phyloP scores from a whole-genome alignment of 805 yeast species.

The Saccharomycopsis capsularis region DNA sequence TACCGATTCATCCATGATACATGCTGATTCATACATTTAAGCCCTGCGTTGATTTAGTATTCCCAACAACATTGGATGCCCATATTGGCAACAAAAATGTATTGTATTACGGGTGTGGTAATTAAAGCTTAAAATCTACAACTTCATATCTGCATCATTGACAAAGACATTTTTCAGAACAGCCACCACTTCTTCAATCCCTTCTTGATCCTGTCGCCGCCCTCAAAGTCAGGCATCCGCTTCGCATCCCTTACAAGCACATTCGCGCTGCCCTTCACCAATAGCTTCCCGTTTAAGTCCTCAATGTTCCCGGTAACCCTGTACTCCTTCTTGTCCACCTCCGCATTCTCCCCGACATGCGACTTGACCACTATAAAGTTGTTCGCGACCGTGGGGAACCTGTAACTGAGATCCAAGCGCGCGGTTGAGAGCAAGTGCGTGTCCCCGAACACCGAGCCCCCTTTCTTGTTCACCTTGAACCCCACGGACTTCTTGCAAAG shows the following conservation, averaged over 20 bases:
- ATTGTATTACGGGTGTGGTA: too few relatives aligned
- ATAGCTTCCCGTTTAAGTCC: slow-evolving; percentile 42
- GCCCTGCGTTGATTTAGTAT: too few relatives aligned
- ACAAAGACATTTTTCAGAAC: too few relatives aligned
- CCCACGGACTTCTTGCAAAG: slow-evolving; percentile 50
- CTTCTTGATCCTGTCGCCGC: not conserved
- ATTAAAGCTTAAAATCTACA: too few relatives aligned
- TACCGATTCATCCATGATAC: too few relatives aligned
- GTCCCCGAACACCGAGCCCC: slow-evolving; percentile 33
- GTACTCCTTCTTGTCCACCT: slow-evolving; percentile 30
- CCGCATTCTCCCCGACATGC: slow-evolving; percentile 27
- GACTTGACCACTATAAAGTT: slow-evolving; percentile 66
- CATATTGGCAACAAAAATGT: too few relatives aligned
- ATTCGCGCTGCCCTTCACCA: slow-evolving; percentile 49
- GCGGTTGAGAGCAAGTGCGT: slow-evolving; percentile 16
- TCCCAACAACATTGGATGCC: too few relatives aligned
- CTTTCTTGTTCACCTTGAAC: slow-evolving; percentile 29
- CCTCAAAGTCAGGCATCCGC: not conserved
- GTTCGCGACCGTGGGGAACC: slow-evolving; percentile 69
- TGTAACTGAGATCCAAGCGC: slow-evolving; percentile 45
- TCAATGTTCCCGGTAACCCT: slow-evolving; percentile 47
- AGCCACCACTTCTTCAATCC: slow-evolving; percentile 6
- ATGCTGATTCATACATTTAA: too few relatives aligned
- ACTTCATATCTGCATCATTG: too few relatives aligned
- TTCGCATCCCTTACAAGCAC: not conserved